Conservation (phyloP, 1,284 basidiomycete genomes). For the Cutaneotrichosporon cavernicola region DNA sequence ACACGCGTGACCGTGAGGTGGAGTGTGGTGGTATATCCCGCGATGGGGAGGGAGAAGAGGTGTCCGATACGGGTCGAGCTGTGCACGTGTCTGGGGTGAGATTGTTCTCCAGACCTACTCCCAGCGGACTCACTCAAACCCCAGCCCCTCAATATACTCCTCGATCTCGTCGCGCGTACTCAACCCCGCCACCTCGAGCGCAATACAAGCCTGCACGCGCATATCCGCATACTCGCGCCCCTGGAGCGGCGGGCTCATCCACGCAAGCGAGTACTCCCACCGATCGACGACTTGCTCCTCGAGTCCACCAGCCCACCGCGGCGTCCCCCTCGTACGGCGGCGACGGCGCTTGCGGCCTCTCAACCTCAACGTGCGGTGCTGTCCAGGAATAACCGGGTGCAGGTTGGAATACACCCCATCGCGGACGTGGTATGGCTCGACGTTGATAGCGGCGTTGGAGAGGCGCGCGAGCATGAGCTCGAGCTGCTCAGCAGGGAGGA, state of each 20-base stretch:
- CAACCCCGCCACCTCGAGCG: slow-evolving; percentile 35
- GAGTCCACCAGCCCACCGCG: not conserved
- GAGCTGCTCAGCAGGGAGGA: slow-evolving; percentile 34
- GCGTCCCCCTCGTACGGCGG: not conserved
- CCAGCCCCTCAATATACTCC: slow-evolving; percentile 38
- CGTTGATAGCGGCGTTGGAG: slow-evolving; percentile 37
- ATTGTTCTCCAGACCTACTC: too few species aligned
- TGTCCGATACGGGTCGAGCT: slow-evolving; percentile 33
- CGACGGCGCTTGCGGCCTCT: slow-evolving; percentile 17
- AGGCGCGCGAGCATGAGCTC: slow-evolving; percentile 34
- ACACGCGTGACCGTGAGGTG: slow-evolving; percentile 39
- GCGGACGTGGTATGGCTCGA: slow-evolving; percentile 27
- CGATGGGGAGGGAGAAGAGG: slow-evolving; percentile 43
- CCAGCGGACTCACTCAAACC: slow-evolving; percentile 38
- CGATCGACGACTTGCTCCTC: slow-evolving; percentile 12
- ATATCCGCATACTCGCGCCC: slow-evolving; percentile 43
- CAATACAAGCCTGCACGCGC: slow-evolving; percentile 37
- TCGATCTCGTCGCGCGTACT: slow-evolving; percentile 33
- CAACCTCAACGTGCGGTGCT: slow-evolving; percentile 31
- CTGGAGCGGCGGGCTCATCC: slow-evolving; percentile 35
- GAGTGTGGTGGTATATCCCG: slow-evolving; percentile 31
- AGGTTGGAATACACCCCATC: slow-evolving; percentile 40
- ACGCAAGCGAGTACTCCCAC: slow-evolving; percentile 32
- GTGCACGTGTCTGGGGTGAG: slow-evolving; percentile 39
- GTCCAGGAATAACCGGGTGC: slow-evolving; percentile 36